Percentiles rank a stretch among this genome's conserved stretches.
Evolutionary conservation across 352 stramenopile genomes (phyloP).

Genomic region (Pythium chondricola): DNA sequence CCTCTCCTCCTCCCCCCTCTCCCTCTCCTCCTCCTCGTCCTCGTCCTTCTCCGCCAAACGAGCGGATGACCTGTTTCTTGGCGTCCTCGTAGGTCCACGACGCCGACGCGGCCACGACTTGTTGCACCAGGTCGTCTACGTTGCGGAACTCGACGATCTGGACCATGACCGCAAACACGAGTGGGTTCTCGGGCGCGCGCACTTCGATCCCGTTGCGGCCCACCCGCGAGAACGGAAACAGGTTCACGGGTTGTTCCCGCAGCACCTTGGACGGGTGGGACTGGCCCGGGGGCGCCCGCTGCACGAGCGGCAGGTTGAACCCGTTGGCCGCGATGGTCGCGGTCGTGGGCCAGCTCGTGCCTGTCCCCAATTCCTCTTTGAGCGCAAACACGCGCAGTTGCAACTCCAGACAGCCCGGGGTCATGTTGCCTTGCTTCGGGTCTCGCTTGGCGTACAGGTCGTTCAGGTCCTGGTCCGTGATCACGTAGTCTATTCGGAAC

Average conservation of each 20-base stretch:
- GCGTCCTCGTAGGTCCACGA: constrained; percentile 60
- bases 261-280: constrained; percentile 79
- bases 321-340: constrained; percentile 67
- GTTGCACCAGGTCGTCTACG: constrained; percentile 51
- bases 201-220: constrained; percentile 76
- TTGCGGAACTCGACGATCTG: constrained; percentile 68
- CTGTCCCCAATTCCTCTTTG: constrained; percentile 62
- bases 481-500: constrained; percentile 59
- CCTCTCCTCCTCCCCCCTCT: too few relatives aligned
- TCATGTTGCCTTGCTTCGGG: constrained; percentile 42
- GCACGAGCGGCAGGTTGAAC: constrained; percentile 57
- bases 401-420: constrained; percentile 54
- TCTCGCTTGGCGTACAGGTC: constrained; percentile 58
- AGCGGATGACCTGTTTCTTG: constrained; percentile 72
- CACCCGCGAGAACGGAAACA: constrained; percentile 62
- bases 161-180: constrained; percentile 62
- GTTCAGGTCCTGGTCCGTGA: constrained; percentile 70
- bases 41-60: constrained; percentile 69
- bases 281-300: constrained; percentile 65
- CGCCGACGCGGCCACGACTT: constrained; percentile 53
- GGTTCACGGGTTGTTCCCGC: constrained; percentile 60
- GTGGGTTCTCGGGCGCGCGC: constrained; percentile 53
- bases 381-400: constrained; percentile 73
- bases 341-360: constrained; percentile 66
- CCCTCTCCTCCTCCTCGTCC: too few relatives aligned